Evolutionary conservation across 2,329 filamentous ascomycete genomes (phyloP), one percentile per base, ranked within the genome.

Genomic region (Tolypocladium guangdongense): DNA sequence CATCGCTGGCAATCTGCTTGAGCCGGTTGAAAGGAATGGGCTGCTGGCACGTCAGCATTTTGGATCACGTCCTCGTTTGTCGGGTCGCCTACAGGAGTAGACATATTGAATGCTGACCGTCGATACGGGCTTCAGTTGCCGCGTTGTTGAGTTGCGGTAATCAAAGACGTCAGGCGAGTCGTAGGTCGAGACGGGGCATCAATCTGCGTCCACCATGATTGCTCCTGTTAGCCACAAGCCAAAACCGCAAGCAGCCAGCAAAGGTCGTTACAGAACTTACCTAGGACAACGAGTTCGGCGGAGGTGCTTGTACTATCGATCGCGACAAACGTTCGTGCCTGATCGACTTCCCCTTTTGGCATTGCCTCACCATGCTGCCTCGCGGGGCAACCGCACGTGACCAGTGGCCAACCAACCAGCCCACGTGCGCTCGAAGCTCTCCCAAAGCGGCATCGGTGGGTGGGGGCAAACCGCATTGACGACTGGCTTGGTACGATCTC

Each of bases 1-100:
- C 88, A 77, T 92, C 87, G 67, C 82, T 84, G 62, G 88, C 86
- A 68, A 96, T 92, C 75, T 93, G 88, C 74, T 86, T 87, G 60
- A 96, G 81, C 60, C 90, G 80, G 64, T 83, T 84, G 62, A 84
- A 78, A 56, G 87, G 79, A 63, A 95, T 80, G 56, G 90, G 90
- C 87, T 92, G 64, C 37, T 24, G 38, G 27, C 38, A 45, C 20
- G 52, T 68, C 56, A 66, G 61, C 57, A 58, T 48, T 46, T 18
- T 16, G 11, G 1, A 8, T 16, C 3, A 20, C 8, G 16, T 30
- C 39, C 27, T 41, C 20, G 2, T 4, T 16, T 14, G 14, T n/a
- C 47, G 14, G 38, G 12, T 18, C n/a, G 48, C 60, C 51, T 66
- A 71, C 69, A 59, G 69, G 68, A 61, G 68, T 68, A 59, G 68